Conservation (phyloP, 495 filamentous ascomycete species). For the Cairneyella variabilis region DNA sequence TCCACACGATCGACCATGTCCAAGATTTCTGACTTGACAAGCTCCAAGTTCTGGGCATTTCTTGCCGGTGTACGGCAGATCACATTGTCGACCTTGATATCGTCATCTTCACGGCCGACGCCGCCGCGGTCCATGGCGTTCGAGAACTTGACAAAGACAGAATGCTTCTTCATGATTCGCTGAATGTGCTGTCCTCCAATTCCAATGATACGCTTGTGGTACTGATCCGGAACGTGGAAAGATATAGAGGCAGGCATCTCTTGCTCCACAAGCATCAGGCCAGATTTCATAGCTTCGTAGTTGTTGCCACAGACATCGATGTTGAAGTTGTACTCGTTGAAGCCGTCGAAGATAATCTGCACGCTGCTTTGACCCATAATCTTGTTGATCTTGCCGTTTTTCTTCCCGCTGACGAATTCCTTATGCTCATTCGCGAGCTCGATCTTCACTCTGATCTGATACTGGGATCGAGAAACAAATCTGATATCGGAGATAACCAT, state of each 20-base stretch:
- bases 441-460: constrained; percentile 94
- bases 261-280: constrained; percentile 89
- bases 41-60: constrained; percentile 92
- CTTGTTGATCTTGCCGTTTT: constrained; percentile 99
- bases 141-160: constrained; percentile 98
- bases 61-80: constrained; percentile 96
- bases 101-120: constrained; percentile 91
- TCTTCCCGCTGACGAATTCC: constrained; percentile 98
- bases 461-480: constrained; percentile 80
- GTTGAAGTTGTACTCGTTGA: constrained; percentile 99
- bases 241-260: constrained; percentile 99
- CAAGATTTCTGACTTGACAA: constrained; percentile 98
- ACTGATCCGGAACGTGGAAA: constrained; percentile 99
- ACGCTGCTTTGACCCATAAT: constrained; percentile 99
- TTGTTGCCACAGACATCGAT: constrained; percentile 92
- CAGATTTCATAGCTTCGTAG: constrained; percentile 89
- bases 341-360: constrained; percentile 97
- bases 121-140: constrained; percentile 99
- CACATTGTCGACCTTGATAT: constrained; percentile 98
- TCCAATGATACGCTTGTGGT: constrained; percentile 98
- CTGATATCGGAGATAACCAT: constrained; percentile 88
- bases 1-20: constrained; percentile 99
- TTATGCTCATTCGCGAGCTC: constrained; percentile 99
- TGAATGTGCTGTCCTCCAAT: constrained; percentile 98
- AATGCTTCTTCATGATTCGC: constrained; percentile 99